A percentile compares a stretch with the other conserved stretches of the same genome.
These are phyloP conservation scores for Lanmaoa rubissima DNA, from an alignment of 768 basidiomycete species.

Conservation along the genomic window DNA sequence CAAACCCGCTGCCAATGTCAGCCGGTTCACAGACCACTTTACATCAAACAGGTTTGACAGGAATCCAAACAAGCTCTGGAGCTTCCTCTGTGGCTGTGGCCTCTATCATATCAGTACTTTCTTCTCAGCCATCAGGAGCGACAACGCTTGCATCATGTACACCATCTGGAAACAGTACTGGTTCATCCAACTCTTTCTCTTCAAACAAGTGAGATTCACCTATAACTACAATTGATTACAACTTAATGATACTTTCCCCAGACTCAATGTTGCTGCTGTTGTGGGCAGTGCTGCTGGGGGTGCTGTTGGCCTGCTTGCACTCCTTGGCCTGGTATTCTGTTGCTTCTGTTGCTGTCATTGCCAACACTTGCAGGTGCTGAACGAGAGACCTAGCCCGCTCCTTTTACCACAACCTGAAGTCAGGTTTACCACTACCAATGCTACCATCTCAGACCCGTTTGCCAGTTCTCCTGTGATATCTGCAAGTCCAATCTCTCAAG, in stretches of 20 bases:
- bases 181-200: slow-evolving; percentile 1
- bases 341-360: slow-evolving; percentile 14
- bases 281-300: slow-evolving; percentile 21
- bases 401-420: slow-evolving; percentile 2
- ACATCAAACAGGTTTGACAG: not conserved
- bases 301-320: slow-evolving; percentile 13
- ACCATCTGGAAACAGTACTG: slow-evolving; percentile 1
- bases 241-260: slow-evolving; percentile 1
- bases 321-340: slow-evolving; percentile 10
- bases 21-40: not conserved
- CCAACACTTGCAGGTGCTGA: not conserved
- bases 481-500: not conserved
- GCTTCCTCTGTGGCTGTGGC: not conserved
- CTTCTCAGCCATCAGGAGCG: slow-evolving; percentile 3
- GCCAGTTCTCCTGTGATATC: not conserved
- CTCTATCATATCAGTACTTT: slow-evolving; percentile 3
- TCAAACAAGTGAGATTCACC: slow-evolving; percentile 13
- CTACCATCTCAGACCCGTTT: slow-evolving; percentile 2
- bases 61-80: not conserved
- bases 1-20: not conserved
- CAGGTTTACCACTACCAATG: not conserved
- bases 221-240: not conserved
- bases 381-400: slow-evolving; percentile 11
- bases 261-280: slow-evolving; percentile 14
- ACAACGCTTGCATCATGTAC: slow-evolving; percentile 15